These are phyloP conservation scores for Verbena officinalis DNA, from an alignment of 257 asterid species.

Conservation along the genomic window DNA sequence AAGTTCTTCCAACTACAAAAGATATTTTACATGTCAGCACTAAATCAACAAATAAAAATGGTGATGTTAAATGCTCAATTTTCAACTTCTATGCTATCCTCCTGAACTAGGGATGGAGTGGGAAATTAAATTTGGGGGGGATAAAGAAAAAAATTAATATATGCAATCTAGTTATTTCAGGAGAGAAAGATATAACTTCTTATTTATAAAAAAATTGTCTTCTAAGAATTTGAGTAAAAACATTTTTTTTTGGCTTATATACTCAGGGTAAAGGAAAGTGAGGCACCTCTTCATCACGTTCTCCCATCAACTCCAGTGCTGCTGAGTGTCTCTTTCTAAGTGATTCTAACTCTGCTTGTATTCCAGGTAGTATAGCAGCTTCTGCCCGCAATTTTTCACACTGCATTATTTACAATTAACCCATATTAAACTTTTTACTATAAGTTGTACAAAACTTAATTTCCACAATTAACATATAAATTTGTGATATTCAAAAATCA, in stretches of 20 bases:
- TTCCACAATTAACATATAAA: neutral
- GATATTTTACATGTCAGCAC: slow-evolving; percentile 12
- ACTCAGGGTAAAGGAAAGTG: neutral
- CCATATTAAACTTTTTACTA: neutral
- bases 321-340: slow-evolving; percentile 73
- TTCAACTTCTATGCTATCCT: no score
- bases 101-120: no score
- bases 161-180: no score
- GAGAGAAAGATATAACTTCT: no score
- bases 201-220: no score
- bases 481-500: neutral
- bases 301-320: slow-evolving; percentile 84
- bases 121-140: no score
- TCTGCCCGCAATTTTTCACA: slow-evolving; percentile 67
- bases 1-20: slow-evolving; percentile 69
- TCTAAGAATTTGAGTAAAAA: neutral
- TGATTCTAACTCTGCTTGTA: slow-evolving; percentile 77
- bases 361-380: slow-evolving; percentile 65
- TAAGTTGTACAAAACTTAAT: neutral
- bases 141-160: no score
- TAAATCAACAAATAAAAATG: no score
- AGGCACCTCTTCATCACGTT: slow-evolving; percentile 80
- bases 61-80: neutral
- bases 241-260: neutral
- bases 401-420: slow-evolving; percentile 35